Evolutionary conservation across 202 grass and related monocot species (phyloP), one percentile per base, ranked within the genome.

Genomic region (Panicum hallii): DNA sequence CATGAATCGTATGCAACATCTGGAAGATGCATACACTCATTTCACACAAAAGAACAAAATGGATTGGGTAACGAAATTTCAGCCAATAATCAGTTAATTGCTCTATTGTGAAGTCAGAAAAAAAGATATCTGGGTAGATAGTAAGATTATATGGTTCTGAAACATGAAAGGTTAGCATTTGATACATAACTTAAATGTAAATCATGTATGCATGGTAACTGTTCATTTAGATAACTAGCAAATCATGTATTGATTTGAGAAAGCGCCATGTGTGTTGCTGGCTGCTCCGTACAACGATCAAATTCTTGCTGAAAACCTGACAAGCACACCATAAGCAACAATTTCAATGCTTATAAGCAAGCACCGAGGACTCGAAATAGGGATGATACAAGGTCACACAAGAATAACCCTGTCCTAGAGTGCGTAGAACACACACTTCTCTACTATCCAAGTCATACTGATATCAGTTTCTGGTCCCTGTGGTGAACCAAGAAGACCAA

Each of bases 341-440:
- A 34, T 32, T 52, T 74, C 70, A 74, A 3, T 74, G 70, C 70
- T 54, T 74, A 5, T 11, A 54, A 74, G 43, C 11, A 14, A 62
- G 40, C 2, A 20, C 74, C 36, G 4, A 43, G 6, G 56, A 46
- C 56, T 45, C 40, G 12, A 77, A 62, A 77, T 13, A 77, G 3
- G 74, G 74, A 63, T 46, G 22, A 62, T 63, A 63, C 23, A 41
- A n/a, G 40, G 15, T 61, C 28, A 77, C 30, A 30, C 2, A 7
- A 7, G 14, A 0, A 45, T 28, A 9, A 15, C 22, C 56, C 17
- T 46, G 38, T n/a, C 60, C 6, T 3, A 62, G 7, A 26, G 19
- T 62, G 26, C 23, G 0, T 8, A 28, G 11, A 77, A 11, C 75
- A 63, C 38, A 26, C 75, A 77, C 15, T 62, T 77, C 56, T 13